Percentiles rank a stretch among this genome's conserved stretches.
Evolutionary conservation across 176 grass and related monocot species (phyloP).

Genomic region (Carex scoparia): DNA sequence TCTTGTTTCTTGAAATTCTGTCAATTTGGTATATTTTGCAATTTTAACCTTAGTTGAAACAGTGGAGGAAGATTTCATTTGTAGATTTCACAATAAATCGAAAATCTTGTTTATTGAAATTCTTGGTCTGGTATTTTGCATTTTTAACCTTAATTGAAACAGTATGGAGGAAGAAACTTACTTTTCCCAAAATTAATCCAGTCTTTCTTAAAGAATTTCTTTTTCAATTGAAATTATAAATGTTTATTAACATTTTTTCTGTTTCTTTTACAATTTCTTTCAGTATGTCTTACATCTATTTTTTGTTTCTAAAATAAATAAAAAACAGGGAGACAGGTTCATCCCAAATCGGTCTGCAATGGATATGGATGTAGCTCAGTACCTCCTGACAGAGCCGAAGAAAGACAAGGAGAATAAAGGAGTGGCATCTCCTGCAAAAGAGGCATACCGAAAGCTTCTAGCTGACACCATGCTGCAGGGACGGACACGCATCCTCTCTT

Average conservation of each 20-base stretch:
- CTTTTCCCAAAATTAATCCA: neutral
- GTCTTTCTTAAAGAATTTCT: neutral
- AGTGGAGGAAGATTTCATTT: neutral
- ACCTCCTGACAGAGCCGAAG: constrained; percentile 43
- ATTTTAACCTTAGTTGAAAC: neutral
- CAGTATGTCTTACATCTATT: neutral
- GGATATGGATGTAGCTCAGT: constrained; percentile 57
- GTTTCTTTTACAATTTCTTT: constrained; percentile 19
- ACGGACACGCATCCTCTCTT: constrained; percentile 48
- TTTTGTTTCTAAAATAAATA: constrained; percentile 6
- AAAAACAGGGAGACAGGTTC: constrained; percentile 58
- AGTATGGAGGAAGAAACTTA: neutral
- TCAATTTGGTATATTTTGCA: too few relatives aligned
- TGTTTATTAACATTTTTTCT: neutral
- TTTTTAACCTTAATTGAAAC: neutral
- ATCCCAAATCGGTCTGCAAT: constrained; percentile 51
- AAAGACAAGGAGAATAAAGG: constrained; percentile 40
- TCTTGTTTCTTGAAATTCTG: neutral
- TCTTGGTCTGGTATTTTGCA: neutral
- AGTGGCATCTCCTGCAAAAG: constrained; percentile 29
- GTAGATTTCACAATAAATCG: neutral
- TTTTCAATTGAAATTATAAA: neutral
- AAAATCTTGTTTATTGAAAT: neutral
- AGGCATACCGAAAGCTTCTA: constrained; percentile 46
- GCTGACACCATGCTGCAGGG: constrained; percentile 38